A percentile compares a stretch with the other conserved stretches of the same genome.
Evolutionary conservation across 2,329 filamentous ascomycete genomes (phyloP).

Genomic region (Calcarisporium arbuscula): DNA sequence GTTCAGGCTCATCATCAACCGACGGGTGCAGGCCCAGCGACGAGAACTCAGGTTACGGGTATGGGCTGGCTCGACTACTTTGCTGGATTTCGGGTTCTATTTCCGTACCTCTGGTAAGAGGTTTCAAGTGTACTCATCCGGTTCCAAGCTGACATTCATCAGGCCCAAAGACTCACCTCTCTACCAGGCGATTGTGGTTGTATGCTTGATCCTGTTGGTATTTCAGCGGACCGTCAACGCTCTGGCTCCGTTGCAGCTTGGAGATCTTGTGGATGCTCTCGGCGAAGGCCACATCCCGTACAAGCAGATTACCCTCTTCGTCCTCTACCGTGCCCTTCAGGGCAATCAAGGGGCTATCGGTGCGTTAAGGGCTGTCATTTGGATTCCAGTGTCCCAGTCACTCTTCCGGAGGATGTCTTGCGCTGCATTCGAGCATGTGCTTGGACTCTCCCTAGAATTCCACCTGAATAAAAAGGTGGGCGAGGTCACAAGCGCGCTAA

Average conservation of each 20-base stretch:
- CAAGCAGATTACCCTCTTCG: slow-evolving; percentile 35
- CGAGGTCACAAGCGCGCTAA: slow-evolving; percentile 43
- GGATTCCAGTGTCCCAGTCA: slow-evolving; percentile 41
- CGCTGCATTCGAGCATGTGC: slow-evolving; percentile 41
- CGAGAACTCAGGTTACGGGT: slow-evolving; percentile 24
- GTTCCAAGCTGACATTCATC: slow-evolving; percentile 7
- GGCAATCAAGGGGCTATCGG: slow-evolving; percentile 39
- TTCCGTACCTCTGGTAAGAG: slow-evolving; percentile 37
- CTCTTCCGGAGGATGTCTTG: slow-evolving; percentile 35
- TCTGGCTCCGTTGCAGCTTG: slow-evolving; percentile 35
- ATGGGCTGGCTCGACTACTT: slow-evolving; percentile 40
- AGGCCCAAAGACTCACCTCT: slow-evolving; percentile 36
- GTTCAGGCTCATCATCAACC: slow-evolving; percentile 4
- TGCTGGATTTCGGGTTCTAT: slow-evolving; percentile 36
- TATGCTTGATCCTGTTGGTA: slow-evolving; percentile 34
- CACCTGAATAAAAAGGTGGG: slow-evolving; percentile 45
- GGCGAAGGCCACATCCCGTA: slow-evolving; percentile 34
- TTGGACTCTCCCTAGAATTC: slow-evolving; percentile 41
- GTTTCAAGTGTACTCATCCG: neutral
- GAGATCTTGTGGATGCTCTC: slow-evolving; percentile 31
- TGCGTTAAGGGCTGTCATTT: slow-evolving; percentile 34
- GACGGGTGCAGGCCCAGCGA: slow-evolving; percentile 12
- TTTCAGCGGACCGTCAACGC: slow-evolving; percentile 38
- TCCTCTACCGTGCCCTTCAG: slow-evolving; percentile 37
- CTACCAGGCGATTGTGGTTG: slow-evolving; percentile 33